These are phyloP conservation scores for Candida glucosophila DNA, from an alignment of 1,139 yeast species.

Conservation along the genomic window DNA sequence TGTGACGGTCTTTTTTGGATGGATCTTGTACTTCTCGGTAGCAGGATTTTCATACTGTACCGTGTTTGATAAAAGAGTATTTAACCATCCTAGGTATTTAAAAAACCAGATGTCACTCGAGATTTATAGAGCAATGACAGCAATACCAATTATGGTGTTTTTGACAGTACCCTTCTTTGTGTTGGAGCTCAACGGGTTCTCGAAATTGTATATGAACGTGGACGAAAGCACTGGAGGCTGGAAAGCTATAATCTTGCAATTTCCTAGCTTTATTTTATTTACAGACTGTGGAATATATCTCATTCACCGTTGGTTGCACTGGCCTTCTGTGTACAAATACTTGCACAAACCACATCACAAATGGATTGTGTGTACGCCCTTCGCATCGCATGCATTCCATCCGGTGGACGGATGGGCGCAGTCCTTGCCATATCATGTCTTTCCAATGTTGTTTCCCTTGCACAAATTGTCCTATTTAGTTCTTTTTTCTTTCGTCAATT, in stretches of 20 bases:
- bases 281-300: slow-evolving; percentile 90
- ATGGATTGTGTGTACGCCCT: slow-evolving; percentile 98
- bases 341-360: slow-evolving; percentile 98
- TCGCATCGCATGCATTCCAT: slow-evolving; percentile 97
- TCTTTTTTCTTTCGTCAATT: slow-evolving; percentile 82
- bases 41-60: slow-evolving; percentile 69
- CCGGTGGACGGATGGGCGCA: slow-evolving; percentile 95
- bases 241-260: slow-evolving; percentile 54
- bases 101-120: slow-evolving; percentile 87
- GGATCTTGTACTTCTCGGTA: slow-evolving; percentile 66
- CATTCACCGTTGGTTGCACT: slow-evolving; percentile 87
- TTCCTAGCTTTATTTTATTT: slow-evolving; percentile 75
- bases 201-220: slow-evolving; percentile 62
- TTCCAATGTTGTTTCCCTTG: slow-evolving; percentile 85
- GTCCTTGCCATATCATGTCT: slow-evolving; percentile 86
- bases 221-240: slow-evolving; percentile 63
- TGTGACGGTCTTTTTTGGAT: slow-evolving; percentile 77
- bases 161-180: slow-evolving; percentile 87
- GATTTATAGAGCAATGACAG: slow-evolving; percentile 63
- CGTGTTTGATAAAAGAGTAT: slow-evolving; percentile 79
- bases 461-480: slow-evolving; percentile 77
- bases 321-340: slow-evolving; percentile 77
- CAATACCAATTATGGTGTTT: slow-evolving; percentile 84
- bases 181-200: slow-evolving; percentile 74
- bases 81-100: slow-evolving; percentile 92